These are phyloP conservation scores for Debaryomycetaceae sp. DNA, from an alignment of 1,139 yeast species.

Conservation along the genomic window DNA sequence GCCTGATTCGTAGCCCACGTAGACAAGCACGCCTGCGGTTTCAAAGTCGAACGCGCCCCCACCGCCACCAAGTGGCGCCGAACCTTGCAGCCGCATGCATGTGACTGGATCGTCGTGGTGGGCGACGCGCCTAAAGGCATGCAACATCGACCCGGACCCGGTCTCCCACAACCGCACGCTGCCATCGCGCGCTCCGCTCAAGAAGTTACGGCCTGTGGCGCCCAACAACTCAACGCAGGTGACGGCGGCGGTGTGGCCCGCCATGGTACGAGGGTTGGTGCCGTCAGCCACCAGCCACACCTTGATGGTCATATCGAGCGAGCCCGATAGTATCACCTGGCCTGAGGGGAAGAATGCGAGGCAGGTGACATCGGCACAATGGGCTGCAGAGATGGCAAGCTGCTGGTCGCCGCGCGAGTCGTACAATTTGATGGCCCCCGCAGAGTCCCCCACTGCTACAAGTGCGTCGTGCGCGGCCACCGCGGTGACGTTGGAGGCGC, in stretches of 20 bases:
- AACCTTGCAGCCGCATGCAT: slow-evolving; percentile 11
- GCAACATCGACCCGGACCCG: slow-evolving; percentile 45
- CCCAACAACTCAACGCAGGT: slow-evolving; percentile 49
- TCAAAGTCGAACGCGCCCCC: slow-evolving; percentile 29
- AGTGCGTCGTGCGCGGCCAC: slow-evolving; percentile 24
- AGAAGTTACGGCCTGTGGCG: slow-evolving; percentile 55
- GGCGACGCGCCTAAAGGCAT: slow-evolving; percentile 31
- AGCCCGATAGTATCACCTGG: slow-evolving; percentile 50
- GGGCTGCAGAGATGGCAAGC: slow-evolving; percentile 30
- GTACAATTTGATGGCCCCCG: slow-evolving; percentile 35
- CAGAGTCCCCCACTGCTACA: slow-evolving; percentile 37
- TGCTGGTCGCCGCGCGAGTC: neutral
- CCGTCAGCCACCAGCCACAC: slow-evolving; percentile 58
- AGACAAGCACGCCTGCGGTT: slow-evolving; percentile 26
- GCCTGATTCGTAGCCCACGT: slow-evolving; percentile 48
- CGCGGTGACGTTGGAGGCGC: slow-evolving; percentile 1
- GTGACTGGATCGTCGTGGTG: slow-evolving; percentile 29
- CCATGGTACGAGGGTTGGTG: slow-evolving; percentile 43
- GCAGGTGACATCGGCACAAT: slow-evolving; percentile 36
- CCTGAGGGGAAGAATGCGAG: slow-evolving; percentile 55
- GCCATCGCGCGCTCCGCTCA: slow-evolving; percentile 52
- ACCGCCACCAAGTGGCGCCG: too few species aligned
- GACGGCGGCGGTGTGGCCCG: slow-evolving; percentile 42
- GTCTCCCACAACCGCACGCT: slow-evolving; percentile 64
- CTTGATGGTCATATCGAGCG: slow-evolving; percentile 52